Evolutionary conservation across 2,329 filamentous ascomycete genomes (phyloP).

Genomic region (Diplodia sapinea): DNA sequence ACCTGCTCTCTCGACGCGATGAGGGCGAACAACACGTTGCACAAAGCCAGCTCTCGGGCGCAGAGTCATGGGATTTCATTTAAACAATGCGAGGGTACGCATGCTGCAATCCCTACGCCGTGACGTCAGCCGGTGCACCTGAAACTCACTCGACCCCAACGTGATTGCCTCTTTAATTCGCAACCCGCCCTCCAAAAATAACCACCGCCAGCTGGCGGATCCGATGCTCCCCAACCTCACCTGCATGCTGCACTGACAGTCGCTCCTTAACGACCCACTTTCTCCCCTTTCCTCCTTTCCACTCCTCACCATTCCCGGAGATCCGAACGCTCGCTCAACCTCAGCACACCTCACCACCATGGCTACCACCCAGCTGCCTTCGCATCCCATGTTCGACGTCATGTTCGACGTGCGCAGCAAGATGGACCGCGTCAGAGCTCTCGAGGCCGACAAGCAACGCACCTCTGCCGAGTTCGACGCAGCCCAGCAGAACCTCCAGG

Average conservation of each 20-base stretch:
- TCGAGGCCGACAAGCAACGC: slow-evolving; percentile 14
- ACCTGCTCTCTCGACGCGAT: neutral
- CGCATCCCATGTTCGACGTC: slow-evolving; percentile 26
- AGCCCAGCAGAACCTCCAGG: slow-evolving; percentile 8
- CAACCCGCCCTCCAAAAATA: slow-evolving; percentile 15
- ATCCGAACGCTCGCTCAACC: neutral
- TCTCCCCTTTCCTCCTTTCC: neutral
- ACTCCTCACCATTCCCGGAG: no score
- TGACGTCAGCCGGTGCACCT: slow-evolving; percentile 9
- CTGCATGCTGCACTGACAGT: neutral
- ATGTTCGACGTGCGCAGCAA: slow-evolving; percentile 18
- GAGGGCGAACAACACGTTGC: neutral
- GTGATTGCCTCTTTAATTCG: slow-evolving; percentile 12
- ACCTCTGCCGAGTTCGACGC: slow-evolving; percentile 4
- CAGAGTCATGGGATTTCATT: neutral
- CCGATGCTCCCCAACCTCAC: neutral
- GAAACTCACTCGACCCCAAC: slow-evolving; percentile 1
- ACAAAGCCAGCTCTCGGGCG: neutral
- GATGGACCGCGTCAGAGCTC: slow-evolving; percentile 24
- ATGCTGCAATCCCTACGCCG: neutral
- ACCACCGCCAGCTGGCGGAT: neutral
- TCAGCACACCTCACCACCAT: neutral
- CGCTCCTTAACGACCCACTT: neutral
- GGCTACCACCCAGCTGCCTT: neutral
- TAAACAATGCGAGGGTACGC: neutral